A percentile compares a stretch with the other conserved stretches of the same genome.
Conservation (phyloP, 208 protist genomes). For the Trypanosoma rangeli region DNA sequence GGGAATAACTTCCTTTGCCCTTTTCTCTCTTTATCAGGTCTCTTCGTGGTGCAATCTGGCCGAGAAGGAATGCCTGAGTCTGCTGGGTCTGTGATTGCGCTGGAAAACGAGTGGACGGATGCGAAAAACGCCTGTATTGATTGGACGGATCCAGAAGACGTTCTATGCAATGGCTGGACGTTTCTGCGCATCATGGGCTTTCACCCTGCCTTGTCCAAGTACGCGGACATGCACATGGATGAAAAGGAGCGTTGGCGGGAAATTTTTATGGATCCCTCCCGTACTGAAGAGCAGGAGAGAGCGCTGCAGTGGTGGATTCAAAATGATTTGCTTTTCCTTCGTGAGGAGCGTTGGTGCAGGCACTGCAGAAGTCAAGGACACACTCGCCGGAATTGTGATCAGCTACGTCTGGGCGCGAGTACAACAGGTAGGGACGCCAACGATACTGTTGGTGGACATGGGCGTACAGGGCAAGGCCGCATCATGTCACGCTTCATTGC, state of each 20-base stretch:
- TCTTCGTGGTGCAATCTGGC: not conserved
- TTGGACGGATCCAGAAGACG: conserved; percentile 63
- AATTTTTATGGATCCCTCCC: conserved; percentile 31
- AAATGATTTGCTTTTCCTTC: conserved; percentile 40
- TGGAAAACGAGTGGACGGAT: conserved; percentile 55
- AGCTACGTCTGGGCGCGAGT: not conserved
- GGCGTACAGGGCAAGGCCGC: conserved; percentile 27
- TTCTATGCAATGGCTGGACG: conserved; percentile 68
- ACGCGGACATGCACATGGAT: conserved; percentile 27
- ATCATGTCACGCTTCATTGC: conserved; percentile 34
- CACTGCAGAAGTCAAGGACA: conserved; percentile 62
- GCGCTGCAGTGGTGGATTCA: conserved; percentile 44
- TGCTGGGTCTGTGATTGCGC: not conserved
- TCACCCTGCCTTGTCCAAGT: conserved; percentile 46
- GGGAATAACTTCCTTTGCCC: not conserved
- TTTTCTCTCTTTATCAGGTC: not conserved
- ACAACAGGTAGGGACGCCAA: not conserved
- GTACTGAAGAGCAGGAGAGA: conserved; percentile 24
- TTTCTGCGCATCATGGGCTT: conserved; percentile 68
- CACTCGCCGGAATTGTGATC: conserved; percentile 49
- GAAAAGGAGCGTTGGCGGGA: conserved; percentile 23
- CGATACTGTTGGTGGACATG: conserved; percentile 24
- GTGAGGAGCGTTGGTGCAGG: conserved; percentile 67
- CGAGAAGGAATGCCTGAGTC: conserved; percentile 5
- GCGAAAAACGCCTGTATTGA: conserved; percentile 83